phyloP scores from a whole-genome alignment of 139 green algal genomes.

The Closterium sp. region DNA sequence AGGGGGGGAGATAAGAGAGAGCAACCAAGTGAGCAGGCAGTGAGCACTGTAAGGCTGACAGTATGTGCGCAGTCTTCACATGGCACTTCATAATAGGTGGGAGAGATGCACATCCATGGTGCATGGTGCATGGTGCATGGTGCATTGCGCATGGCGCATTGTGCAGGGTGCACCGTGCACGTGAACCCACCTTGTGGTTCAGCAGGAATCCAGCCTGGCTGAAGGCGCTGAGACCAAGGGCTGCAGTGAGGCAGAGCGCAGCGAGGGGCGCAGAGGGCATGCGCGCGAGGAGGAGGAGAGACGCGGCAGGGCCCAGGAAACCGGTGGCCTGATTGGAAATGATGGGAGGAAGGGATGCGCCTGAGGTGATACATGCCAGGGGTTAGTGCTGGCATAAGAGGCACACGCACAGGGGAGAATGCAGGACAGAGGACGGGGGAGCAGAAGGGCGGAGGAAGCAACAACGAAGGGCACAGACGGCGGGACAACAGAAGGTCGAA shows the following conservation, averaged over 20 bases:
- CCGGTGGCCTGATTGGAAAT: neutral
- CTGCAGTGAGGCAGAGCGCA: slow-evolving; percentile 12
- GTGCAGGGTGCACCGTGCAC: too few species aligned
- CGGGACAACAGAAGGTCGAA: too few species aligned
- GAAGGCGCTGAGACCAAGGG: slow-evolving; percentile 32
- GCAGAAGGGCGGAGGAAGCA: too few species aligned
- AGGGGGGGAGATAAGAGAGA: neutral
- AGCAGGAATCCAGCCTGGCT: slow-evolving; percentile 37
- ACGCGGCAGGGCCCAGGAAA: slow-evolving; percentile 19
- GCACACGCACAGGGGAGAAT: too few species aligned
- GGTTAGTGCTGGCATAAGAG: too few species aligned
- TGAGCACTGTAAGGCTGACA: neutral
- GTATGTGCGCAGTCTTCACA: too few species aligned
- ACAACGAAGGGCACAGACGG: neutral
- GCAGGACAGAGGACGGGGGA: too few species aligned
- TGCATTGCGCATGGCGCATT: too few species aligned
- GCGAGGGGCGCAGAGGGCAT: neutral
- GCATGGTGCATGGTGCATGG: too few species aligned
- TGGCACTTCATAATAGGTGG: neutral
- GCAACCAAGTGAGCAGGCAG: neutral
- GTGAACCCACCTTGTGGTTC: slow-evolving; percentile 28
- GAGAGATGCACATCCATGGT: too few species aligned
- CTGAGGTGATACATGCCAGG: too few species aligned
- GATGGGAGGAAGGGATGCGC: neutral
- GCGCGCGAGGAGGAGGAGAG: neutral